These are phyloP conservation scores for Pyrenophora tritici-repentis DNA, from an alignment of 2,329 filamentous ascomycete genomes.

Conservation along the genomic window DNA sequence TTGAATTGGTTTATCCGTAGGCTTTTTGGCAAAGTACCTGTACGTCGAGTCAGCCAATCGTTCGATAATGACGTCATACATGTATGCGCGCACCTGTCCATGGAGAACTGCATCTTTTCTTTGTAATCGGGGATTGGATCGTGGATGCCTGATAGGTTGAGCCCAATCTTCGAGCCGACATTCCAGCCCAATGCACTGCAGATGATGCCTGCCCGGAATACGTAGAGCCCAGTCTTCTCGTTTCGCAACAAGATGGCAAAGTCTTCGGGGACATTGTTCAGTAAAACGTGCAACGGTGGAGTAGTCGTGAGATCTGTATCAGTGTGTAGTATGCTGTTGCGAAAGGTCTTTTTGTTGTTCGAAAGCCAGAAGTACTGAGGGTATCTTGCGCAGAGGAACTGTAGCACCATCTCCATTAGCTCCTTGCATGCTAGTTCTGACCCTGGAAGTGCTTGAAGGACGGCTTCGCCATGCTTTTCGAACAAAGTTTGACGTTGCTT, in stretches of 20 bases:
- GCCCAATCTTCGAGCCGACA: conserved; percentile 72
- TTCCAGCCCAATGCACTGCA: conserved; percentile 85
- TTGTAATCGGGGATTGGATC: conserved; percentile 78
- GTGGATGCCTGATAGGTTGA: conserved; percentile 74
- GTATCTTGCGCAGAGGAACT: conserved; percentile 79
- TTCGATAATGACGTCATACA: too few relatives aligned
- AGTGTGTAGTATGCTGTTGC: conserved; percentile 71
- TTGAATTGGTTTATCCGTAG: conserved; percentile 76
- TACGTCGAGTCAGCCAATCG: too few relatives aligned
- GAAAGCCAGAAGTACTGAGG: conserved; percentile 72
- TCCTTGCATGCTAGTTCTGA: conserved; percentile 82
- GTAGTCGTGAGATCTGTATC: conserved; percentile 64
- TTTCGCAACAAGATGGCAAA: conserved; percentile 78
- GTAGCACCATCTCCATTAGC: conserved; percentile 82
- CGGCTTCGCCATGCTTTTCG: conserved; percentile 63
- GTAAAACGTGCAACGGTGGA: conserved; percentile 70
- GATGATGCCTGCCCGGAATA: conserved; percentile 74
- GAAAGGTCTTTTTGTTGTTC: conserved; percentile 59
- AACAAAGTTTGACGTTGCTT: conserved; percentile 70
- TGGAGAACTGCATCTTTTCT: conserved; percentile 84
- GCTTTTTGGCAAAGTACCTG: conserved; percentile 81
- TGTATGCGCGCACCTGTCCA: conserved; percentile 66
- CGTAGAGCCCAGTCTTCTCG: conserved; percentile 71
- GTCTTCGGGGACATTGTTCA: conserved; percentile 83
- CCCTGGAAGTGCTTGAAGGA: conserved; percentile 72